Base-by-base conservation (phyloP, 306 rosid species). In the Prunus armeniaca region DNA sequence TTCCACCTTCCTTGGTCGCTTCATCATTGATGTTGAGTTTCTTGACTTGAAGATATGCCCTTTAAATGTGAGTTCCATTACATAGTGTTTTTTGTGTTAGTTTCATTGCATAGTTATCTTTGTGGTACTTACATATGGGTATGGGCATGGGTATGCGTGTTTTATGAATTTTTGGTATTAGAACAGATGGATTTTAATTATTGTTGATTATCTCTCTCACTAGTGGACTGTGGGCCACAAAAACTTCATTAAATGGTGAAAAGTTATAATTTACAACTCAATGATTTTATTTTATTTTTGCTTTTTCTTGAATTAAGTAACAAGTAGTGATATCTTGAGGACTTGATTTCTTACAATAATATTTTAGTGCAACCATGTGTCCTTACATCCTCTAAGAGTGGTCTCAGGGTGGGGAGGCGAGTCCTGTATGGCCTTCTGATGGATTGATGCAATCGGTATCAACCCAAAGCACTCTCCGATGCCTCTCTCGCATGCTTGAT, bases 401-500 rank as follows among this genome's bases (percentile, higher is more conserved):
- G 43, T 38, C 50, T 66, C 75, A 91, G 92, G 93, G 93, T 50
- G 90, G 88, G 67, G 96, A 90, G 70, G 82, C 92, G 34, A 79
- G 67, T 72, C 87, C 94, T 76, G 79, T 90, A 76, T 90, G 96
- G 97, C 92, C 93, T 6, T 50, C 60, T 43, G 91, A 86, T 45
- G 92, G 89, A 71, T 71, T 71, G 47, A 61, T 84, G 72, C 91
- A 79, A 73, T 82, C 89, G 51, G 25, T 87, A 61, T 84, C 90
- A 68, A 72, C 82, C 50, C 91, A 83, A 86, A 88, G 80, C 81
- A 61, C 86, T 57, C 91, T 93, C 19, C 54, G 63, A 57, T 83
- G 88, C 83, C 93, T 93, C 79, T 86, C 98, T 30, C 97, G 91
- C 76, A 91, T 93, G 98, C 89, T 93, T 32, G 86, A 82, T 12